Base-by-base conservation (phyloP, 2,329 filamentous ascomycete genomes). In the Nigrograna mackinnonii region DNA sequence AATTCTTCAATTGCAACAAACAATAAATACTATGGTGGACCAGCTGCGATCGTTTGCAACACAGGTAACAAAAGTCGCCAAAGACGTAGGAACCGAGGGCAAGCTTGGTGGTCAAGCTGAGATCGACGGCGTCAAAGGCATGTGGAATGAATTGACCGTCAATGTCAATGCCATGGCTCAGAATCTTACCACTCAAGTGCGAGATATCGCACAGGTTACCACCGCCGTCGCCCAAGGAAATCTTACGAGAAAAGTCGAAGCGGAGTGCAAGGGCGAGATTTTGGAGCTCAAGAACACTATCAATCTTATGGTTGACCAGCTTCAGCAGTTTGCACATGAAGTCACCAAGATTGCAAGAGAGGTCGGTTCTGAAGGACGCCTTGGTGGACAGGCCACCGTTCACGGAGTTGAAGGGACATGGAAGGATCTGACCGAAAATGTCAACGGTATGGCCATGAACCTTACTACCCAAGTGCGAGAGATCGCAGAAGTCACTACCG, bases 1-100 rank as follows among this genome's bases (percentile, higher is more conserved):
- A 73, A 97, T 99, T 57, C 74, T 95, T 39, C 89, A 95, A 65
- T 77, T 99, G 44, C 96, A 99, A 72, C 89, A 94, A 61, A 99
- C 92, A 1, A 84, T 85, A 60, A 85, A 85, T 53, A 79, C 76
- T 55, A 85, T 85, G 82, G 82, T 85, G 65, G 81, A 84, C 52
- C 77, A 83, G 55, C 67, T 85, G n/a, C 80, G 82, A 49, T 83
- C 79, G 0, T 85, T 84, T 58, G 81, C 81, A 16, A 83, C 81
- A 37, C 78, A 85, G 64, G 81, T 85, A 50, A 83, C 80, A 41
- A 81, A 82, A 60, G 81, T 85, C 36, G 80, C 81, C 38, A 76
- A 80, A 52, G 81, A 85, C 65, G 81, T 85, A 66, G 81, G 81
- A 34, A 84, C 79, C 6, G 81, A 84, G 53, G 81, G 81, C 61